A percentile compares a stretch with the other conserved stretches of the same genome.
phyloP scores from a whole-genome alignment of 306 rosid genomes.

The Cucumis sativus region Cucumber_9930_V3 NC_026660.2:22640501-22641000 shows the following conservation, averaged over 20 bases:
- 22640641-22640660: slow-evolving; percentile 84
- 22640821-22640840: slow-evolving; percentile 48
- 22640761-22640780: slow-evolving; percentile 34
- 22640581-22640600: slow-evolving; percentile 79
- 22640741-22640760: no score
- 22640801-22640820: slow-evolving; percentile 88
- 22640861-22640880: slow-evolving; percentile 60
- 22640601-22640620: slow-evolving; percentile 31
- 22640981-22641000: not conserved
- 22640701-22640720: not conserved
- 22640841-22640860: slow-evolving; percentile 52
- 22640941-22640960: slow-evolving; percentile 63
- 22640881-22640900: slow-evolving; percentile 59
- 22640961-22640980: slow-evolving; percentile 44
- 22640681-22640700: not conserved
- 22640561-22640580: slow-evolving; percentile 53
- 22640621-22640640: slow-evolving; percentile 36
- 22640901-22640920: slow-evolving; percentile 45
- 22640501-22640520: slow-evolving; percentile 32
- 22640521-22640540: slow-evolving; percentile 63
- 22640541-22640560: slow-evolving; percentile 55
- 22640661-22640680: slow-evolving; percentile 61
- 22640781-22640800: slow-evolving; percentile 87
- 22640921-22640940: slow-evolving; percentile 9
- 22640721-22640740: no score